Base-by-base conservation (phyloP, 805 yeast species). In the Suhomyces canberraensis region DNA sequence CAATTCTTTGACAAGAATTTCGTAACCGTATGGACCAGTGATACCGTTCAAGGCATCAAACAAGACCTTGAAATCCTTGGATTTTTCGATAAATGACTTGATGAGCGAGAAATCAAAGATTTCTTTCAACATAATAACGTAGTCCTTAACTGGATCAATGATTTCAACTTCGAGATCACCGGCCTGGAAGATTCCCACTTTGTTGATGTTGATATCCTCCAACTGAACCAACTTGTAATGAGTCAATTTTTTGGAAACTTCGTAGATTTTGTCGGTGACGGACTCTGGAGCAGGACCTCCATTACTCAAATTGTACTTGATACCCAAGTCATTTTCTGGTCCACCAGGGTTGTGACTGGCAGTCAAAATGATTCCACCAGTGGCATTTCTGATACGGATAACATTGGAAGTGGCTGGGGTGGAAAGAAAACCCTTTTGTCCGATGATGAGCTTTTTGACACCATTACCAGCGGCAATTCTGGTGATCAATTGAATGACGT, bases 291-390 rank as follows among this genome's bases (percentile, higher is more conserved):
- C 98, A 28, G 98, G 98, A 3, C 96, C 98, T 48, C 98, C 98
- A 57, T 91, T 91, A 46, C 85, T 77, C 60, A 93, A 71, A 63
- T 91, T 93, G 70, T 93, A 93, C 69, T 91, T 91, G 71, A 91
- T 91, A 37, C 98, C 98, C 58, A 89, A 74, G 59, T 91, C 98
- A 46, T 85, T 81, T 18, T 73, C 66, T 40, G 96, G 96, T 7
- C 98, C 97, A 59, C 98, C 98, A 13, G 98, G 98, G 64, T 91
- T 91, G 64, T 91, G 98, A 16, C 95, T 84, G 2, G 98, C 98
- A 7, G 98, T 91, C 55, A 91, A 72, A 48, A 93, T 87, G 64
- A 91, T 91, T 44, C 98, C 98, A 44, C 98, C 98, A 9, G 96
- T 88, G 40, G 82, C 78, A 24, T 75, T 72, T 32, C 62, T 64